Evolutionary conservation across 1,284 basidiomycete species (phyloP), one percentile per base, ranked within the genome.

Genomic region (Rhodotorula sp.): DNA sequence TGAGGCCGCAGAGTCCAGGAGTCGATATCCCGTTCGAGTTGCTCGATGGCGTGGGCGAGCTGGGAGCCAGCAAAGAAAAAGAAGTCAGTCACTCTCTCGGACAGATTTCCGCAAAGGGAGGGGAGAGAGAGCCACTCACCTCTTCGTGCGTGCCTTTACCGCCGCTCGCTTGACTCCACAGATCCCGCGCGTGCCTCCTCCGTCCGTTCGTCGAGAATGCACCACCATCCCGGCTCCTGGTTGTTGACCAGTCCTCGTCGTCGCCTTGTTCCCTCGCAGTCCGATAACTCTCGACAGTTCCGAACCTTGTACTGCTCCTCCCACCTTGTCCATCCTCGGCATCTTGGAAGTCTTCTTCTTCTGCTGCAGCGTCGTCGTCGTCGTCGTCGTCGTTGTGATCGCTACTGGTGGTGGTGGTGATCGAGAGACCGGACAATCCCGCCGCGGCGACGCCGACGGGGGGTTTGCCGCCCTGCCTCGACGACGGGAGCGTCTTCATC

Each of bases 21-120:
- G 57, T 68, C 67, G 29, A 72, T 64, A 4, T 49, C 54, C 4
- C 22, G 7, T 26, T 72, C 70, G 60, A 72, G 64, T 10, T 30
- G 44, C 6, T 20, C 24, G 48, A 72, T 45, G 1, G 70, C 70
- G 6, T 14, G 22, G 4, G 57, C 14, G 37, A 71, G 64, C 70
- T 67, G 63, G n/a, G n/a, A 44, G 2, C 12, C 12, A 8, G 18
- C 6, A 1, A 15, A 20, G 3, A 26, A 15, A 14, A n/a, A 6
- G 3, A 44, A 24, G 4, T 20, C 29, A 15, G 24, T 7, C 24
- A 22, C 0, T 2, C 15, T 2, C 18, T 6, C 22, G 24, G 4
- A 26, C 5, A 15, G 1, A 24, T 4, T 22, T 1, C 18, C 18
- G 18, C 7, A 10, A 33, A 1, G 24, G 30, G 6, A 22, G 4